Evolutionary conservation across 192 early-diverging fungal genomes (phyloP).

Genomic region (Podila verticillata): DNA sequence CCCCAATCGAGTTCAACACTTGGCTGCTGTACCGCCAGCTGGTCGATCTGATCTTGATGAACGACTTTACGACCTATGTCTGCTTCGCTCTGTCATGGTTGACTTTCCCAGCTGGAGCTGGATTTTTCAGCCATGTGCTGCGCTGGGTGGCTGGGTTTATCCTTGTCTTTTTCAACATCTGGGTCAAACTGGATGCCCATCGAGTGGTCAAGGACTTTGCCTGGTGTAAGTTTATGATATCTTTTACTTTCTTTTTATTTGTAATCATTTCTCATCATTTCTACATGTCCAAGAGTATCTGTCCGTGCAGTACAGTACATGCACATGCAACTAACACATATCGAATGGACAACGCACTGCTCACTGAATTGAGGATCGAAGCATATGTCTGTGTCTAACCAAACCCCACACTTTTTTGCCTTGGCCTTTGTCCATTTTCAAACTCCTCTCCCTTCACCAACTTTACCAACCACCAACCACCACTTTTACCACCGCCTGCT

Average conservation of each 20-base stretch:
- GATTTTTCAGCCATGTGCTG: slow-evolving; percentile 71
- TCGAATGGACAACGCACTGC: too few relatives aligned
- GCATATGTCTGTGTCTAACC: not conserved
- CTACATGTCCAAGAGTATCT: not conserved
- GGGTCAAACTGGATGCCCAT: slow-evolving; percentile 96
- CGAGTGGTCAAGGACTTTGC: slow-evolving; percentile 97
- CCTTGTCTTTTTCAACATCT: slow-evolving; percentile 90
- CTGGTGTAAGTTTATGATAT: slow-evolving; percentile 86
- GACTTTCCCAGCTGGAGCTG: slow-evolving; percentile 72
- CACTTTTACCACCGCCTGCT: not conserved
- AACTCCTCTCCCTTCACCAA: slow-evolving; percentile 1
- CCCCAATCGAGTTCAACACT: slow-evolving; percentile 94
- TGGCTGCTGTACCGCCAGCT: slow-evolving; percentile 96
- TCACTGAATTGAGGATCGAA: too few relatives aligned
- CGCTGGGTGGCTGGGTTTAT: slow-evolving; percentile 82
- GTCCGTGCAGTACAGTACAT: slow-evolving; percentile 1
- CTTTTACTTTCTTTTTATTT: not conserved
- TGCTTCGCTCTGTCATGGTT: slow-evolving; percentile 86
- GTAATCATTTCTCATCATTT: not conserved
- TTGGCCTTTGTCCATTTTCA: too few relatives aligned
- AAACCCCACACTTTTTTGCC: slow-evolving; percentile 13
- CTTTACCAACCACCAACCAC: not conserved
- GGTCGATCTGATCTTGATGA: slow-evolving; percentile 92
- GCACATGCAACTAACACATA: too few relatives aligned
- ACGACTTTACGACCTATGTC: slow-evolving; percentile 89